phyloP scores from a whole-genome alignment of 257 asterid species.

The Coffea canephora region DNA sequence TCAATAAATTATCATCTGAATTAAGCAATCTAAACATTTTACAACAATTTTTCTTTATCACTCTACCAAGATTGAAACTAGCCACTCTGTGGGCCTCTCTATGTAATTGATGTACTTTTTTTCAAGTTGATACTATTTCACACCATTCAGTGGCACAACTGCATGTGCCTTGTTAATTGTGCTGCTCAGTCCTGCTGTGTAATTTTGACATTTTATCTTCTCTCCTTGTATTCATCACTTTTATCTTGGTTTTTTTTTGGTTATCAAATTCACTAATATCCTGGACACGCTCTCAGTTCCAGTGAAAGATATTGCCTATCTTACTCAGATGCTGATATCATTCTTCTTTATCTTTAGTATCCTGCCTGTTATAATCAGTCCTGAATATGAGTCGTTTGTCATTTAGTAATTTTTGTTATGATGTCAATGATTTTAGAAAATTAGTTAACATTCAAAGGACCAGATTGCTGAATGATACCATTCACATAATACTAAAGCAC shows the following conservation, averaged over 20 bases:
- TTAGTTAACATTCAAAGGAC: not conserved
- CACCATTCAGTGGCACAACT: not conserved
- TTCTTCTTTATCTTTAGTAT: not conserved
- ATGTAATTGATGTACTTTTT: not conserved
- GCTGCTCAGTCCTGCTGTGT: not conserved
- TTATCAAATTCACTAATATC: not conserved
- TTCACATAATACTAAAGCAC: not conserved
- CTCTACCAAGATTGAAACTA: not conserved
- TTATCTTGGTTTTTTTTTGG: not conserved
- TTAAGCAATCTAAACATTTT: not conserved
- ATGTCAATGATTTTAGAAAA: not conserved
- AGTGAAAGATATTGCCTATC: not conserved
- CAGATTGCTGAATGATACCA: not conserved
- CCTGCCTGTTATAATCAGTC: constrained; percentile 1
- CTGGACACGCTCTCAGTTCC: too few species aligned
- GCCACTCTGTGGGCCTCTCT: not conserved
- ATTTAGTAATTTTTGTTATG: not conserved
- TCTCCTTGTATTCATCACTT: not conserved
- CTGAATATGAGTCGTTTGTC: not conserved
- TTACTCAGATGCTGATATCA: not conserved
- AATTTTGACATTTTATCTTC: not conserved
- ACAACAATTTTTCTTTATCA: not conserved
- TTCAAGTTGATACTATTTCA: not conserved
- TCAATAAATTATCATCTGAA: not conserved
- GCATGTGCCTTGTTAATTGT: not conserved